These are phyloP conservation scores for Sungouiella thailandica DNA, from an alignment of 805 yeast species.

Conservation along the genomic window DNA sequence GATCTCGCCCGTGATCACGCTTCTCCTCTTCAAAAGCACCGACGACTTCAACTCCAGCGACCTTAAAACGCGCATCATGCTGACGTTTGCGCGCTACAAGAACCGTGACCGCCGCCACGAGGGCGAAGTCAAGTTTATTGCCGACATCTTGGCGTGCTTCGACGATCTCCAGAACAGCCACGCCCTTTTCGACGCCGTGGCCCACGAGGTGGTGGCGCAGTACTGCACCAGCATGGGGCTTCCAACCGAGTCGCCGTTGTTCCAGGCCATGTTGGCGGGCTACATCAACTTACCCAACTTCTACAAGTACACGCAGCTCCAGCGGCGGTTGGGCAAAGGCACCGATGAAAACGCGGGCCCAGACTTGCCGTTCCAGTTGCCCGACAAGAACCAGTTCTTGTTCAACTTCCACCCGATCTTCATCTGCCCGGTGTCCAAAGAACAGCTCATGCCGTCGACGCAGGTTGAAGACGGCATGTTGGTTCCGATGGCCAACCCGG, in stretches of 20 bases:
- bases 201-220: slow-evolving; percentile 37
- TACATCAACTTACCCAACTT: slow-evolving; percentile 38
- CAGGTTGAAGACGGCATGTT: slow-evolving; percentile 10
- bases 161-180: slow-evolving; percentile 24
- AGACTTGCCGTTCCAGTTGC: slow-evolving; percentile 39
- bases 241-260: slow-evolving; percentile 37
- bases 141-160: slow-evolving; percentile 27
- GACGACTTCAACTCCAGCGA: slow-evolving; percentile 12
- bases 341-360: neutral
- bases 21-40: slow-evolving; percentile 19
- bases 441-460: slow-evolving; percentile 35
- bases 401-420: slow-evolving; percentile 41
- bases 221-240: slow-evolving; percentile 34
- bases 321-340: slow-evolving; percentile 22
- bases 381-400: slow-evolving; percentile 34
- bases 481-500: slow-evolving; percentile 25
- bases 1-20: slow-evolving; percentile 31
- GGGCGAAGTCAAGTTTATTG: slow-evolving; percentile 24
- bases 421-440: slow-evolving; percentile 43
- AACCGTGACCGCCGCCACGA: slow-evolving; percentile 11
- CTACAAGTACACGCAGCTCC: slow-evolving; percentile 36
- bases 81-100: neutral
- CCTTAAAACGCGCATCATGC: slow-evolving; percentile 1
- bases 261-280: slow-evolving; percentile 38
- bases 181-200: slow-evolving; percentile 28